A percentile compares a stretch with the other conserved stretches of the same genome.
phyloP scores from a whole-genome alignment of 305 asterid genomes.

The Plantago coronopus region DNA sequence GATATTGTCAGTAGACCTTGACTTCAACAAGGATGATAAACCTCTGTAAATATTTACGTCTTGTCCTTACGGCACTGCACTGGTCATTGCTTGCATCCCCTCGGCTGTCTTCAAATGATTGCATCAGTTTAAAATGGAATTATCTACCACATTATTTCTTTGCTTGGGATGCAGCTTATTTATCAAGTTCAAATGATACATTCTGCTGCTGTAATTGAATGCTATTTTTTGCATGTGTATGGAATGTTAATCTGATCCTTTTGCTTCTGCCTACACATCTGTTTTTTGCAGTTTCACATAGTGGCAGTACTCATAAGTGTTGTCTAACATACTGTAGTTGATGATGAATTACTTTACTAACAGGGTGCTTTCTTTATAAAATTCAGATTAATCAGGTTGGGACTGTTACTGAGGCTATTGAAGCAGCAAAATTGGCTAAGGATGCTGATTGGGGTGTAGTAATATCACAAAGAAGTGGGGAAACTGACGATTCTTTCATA shows the following conservation, averaged over 20 bases:
- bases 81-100: no score
- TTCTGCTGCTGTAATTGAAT: conserved; percentile 9
- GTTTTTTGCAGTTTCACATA: conserved; percentile 9
- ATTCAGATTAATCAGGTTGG: conserved; percentile 87
- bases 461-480: conserved; percentile 91
- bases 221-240: not conserved
- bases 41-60: no score
- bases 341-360: conserved; percentile 1
- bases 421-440: conserved; percentile 89
- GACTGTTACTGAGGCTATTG: conserved; percentile 91
- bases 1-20: not conserved
- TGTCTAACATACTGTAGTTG: not conserved
- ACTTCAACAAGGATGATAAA: not conserved
- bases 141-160: not conserved
- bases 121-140: no score
- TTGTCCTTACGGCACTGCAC: no score
- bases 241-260: not conserved
- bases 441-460: conserved; percentile 97
- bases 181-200: not conserved
- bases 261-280: not conserved
- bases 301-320: not conserved
- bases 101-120: no score
- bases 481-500: conserved; percentile 83
- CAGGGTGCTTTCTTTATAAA: conserved; percentile 21
- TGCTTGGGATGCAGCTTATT: conserved; percentile 12